phyloP scores from a whole-genome alignment of 1,284 basidiomycete species.

The Pyrrhoderma noxium region DNA sequence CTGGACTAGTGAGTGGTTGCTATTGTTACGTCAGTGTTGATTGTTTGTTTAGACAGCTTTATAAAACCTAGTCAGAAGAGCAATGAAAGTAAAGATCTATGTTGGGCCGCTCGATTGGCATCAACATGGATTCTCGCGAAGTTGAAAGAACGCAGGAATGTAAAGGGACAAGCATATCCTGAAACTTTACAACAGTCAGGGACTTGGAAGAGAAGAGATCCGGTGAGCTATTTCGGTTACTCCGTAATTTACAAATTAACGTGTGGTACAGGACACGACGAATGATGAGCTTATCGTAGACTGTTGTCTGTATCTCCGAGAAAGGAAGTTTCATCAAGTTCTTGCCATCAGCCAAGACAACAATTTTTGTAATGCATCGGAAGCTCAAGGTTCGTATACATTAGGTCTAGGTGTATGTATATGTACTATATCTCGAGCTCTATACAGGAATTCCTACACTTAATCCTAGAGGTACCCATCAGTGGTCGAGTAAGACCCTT shows the following conservation, averaged over 20 bases:
- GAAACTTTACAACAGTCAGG: constrained; percentile 55
- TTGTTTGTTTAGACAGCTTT: constrained; percentile 4
- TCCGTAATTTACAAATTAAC: background rate
- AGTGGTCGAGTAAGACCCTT: constrained; percentile 23
- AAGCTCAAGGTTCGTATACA: constrained; percentile 39
- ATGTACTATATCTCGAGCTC: background rate
- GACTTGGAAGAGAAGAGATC: constrained; percentile 47
- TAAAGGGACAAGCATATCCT: constrained; percentile 58
- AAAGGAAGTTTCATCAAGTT: constrained; percentile 23
- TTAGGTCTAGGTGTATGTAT: no score
- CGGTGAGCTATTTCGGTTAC: constrained; percentile 26
- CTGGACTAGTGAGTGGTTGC: constrained; percentile 51
- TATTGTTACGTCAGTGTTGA: constrained; percentile 1
- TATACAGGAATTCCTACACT: constrained; percentile 13
- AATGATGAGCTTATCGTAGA: constrained; percentile 68
- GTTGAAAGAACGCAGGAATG: constrained; percentile 46
- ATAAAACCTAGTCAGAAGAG: constrained; percentile 48
- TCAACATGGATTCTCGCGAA: constrained; percentile 64
- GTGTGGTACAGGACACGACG: constrained; percentile 27
- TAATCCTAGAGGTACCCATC: constrained; percentile 9
- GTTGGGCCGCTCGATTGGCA: constrained; percentile 63
- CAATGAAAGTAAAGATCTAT: constrained; percentile 38
- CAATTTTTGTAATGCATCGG: constrained; percentile 49
- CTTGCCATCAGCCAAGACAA: constrained; percentile 58
- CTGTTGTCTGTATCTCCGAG: constrained; percentile 55